Conservation (phyloP, 345 rosid species). For the Firmiana major region DNA sequence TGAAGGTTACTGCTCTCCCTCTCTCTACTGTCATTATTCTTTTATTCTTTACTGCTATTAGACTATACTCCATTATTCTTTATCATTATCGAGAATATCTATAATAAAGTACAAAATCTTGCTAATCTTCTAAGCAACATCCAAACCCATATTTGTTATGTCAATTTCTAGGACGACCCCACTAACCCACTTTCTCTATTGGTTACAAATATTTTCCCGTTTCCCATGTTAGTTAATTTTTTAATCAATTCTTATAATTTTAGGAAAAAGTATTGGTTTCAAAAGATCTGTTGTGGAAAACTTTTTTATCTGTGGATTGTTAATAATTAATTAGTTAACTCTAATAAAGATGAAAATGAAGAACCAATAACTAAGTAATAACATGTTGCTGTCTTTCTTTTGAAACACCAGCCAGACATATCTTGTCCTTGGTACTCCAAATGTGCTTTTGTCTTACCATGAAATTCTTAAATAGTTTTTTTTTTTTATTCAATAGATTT, state of each 20-base stretch:
- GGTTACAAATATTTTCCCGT: not conserved
- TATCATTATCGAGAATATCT: constrained; percentile 17
- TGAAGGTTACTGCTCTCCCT: constrained; percentile 52
- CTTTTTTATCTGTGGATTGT: not conserved
- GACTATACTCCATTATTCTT: constrained; percentile 15
- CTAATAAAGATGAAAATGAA: not conserved
- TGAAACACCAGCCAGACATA: not conserved
- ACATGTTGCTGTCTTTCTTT: not conserved
- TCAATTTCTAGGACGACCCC: constrained; percentile 3
- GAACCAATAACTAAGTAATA: not conserved
- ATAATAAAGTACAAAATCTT: constrained; percentile 15
- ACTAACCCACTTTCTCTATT: constrained; percentile 7
- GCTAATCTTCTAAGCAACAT: constrained; percentile 30
- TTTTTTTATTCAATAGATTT: no score
- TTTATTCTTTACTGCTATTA: not conserved
- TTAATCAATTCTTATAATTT: not conserved
- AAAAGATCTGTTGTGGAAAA: not conserved
- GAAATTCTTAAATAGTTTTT: not conserved
- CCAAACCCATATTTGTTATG: constrained; percentile 13
- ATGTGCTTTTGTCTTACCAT: not conserved
- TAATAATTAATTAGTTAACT: not conserved
- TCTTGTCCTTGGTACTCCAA: not conserved
- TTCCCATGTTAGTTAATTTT: not conserved
- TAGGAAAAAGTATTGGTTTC: not conserved
- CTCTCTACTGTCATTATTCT: constrained; percentile 11